These are phyloP conservation scores for Mrakia gelida DNA, from an alignment of 768 basidiomycete genomes.

Conservation along the genomic window DNA sequence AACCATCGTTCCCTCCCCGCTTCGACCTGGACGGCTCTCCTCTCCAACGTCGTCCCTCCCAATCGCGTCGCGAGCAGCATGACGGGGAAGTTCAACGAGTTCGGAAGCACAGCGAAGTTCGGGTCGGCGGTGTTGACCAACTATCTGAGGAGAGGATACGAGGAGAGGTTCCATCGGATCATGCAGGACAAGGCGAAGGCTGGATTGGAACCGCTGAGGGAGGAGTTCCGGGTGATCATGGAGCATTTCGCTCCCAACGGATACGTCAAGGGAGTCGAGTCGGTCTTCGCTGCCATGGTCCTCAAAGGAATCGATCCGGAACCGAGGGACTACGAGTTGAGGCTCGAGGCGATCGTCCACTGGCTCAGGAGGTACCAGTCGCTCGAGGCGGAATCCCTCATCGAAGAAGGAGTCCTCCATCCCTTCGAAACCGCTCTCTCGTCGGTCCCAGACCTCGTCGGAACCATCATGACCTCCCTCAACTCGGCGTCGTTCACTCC, in stretches of 20 bases:
- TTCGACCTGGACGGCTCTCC: slow-evolving; percentile 11
- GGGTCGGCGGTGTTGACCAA: slow-evolving; percentile 6
- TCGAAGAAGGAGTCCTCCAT: slow-evolving; percentile 51
- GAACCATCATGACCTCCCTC: slow-evolving; percentile 58
- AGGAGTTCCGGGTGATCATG: slow-evolving; percentile 72
- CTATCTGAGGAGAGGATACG: slow-evolving; percentile 46
- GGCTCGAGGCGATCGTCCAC: slow-evolving; percentile 66
- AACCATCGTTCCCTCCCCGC: slow-evolving; percentile 1
- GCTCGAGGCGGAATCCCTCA: slow-evolving; percentile 43
- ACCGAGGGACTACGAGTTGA: slow-evolving; percentile 58
- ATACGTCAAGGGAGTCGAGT: slow-evolving; percentile 58
- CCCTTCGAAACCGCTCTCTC: slow-evolving; percentile 46
- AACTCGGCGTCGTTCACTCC: slow-evolving; percentile 49
- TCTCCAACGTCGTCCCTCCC: slow-evolving; percentile 16
- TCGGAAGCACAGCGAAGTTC: neutral
- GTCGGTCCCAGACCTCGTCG: slow-evolving; percentile 15
- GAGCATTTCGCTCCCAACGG: slow-evolving; percentile 72
- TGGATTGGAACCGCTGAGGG: slow-evolving; percentile 50
- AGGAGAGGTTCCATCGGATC: slow-evolving; percentile 62
- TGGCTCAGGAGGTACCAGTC: slow-evolving; percentile 56
- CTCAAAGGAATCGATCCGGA: slow-evolving; percentile 50
- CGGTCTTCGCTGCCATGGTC: slow-evolving; percentile 60
- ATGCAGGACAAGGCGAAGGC: slow-evolving; percentile 64
- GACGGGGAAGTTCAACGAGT: neutral
- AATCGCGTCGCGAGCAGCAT: neutral